These are phyloP conservation scores for Mimosa bimucronata DNA, from an alignment of 306 rosid genomes.

Conservation along the genomic window DNA sequence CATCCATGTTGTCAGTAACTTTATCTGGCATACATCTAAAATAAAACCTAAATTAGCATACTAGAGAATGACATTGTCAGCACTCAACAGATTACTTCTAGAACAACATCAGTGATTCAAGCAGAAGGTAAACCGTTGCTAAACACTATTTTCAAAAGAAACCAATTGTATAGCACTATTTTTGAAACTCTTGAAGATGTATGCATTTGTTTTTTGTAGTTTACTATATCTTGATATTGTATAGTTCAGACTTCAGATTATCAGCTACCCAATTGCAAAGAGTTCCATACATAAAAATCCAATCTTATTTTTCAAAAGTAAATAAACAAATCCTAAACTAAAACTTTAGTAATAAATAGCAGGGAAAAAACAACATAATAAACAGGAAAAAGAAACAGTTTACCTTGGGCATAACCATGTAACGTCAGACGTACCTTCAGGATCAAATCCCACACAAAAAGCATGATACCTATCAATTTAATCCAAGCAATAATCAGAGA, in stretches of 20 bases:
- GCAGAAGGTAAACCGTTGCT: slow-evolving; percentile 22
- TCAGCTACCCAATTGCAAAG: slow-evolving; percentile 3
- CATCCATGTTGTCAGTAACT: slow-evolving; percentile 48
- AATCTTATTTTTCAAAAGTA: neutral
- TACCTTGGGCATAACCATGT: slow-evolving; percentile 99
- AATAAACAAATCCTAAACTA: slow-evolving; percentile 11
- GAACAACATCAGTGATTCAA: slow-evolving; percentile 24
- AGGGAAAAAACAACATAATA: slow-evolving; percentile 11
- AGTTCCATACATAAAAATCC: slow-evolving; percentile 21
- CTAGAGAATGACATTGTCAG: slow-evolving; percentile 32
- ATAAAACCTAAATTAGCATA: slow-evolving; percentile 42
- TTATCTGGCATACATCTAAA: slow-evolving; percentile 73
- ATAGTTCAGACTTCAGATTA: slow-evolving; percentile 18
- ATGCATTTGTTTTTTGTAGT: slow-evolving; percentile 23
- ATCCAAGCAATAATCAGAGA: slow-evolving; percentile 39
- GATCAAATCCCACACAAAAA: slow-evolving; percentile 94
- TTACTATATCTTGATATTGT: slow-evolving; percentile 13
- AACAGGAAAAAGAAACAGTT: slow-evolving; percentile 31
- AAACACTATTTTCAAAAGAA: neutral
- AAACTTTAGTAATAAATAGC: neutral
- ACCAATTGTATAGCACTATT: neutral
- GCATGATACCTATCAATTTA: slow-evolving; percentile 89
- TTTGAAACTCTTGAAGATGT: neutral
- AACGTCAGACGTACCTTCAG: slow-evolving; percentile 74
- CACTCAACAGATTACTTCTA: slow-evolving; percentile 33